Percentiles rank a stretch among this genome's conserved stretches.
Evolutionary conservation across 2,329 filamentous ascomycete species (phyloP).

Genomic region (Xylariales sp.): DNA sequence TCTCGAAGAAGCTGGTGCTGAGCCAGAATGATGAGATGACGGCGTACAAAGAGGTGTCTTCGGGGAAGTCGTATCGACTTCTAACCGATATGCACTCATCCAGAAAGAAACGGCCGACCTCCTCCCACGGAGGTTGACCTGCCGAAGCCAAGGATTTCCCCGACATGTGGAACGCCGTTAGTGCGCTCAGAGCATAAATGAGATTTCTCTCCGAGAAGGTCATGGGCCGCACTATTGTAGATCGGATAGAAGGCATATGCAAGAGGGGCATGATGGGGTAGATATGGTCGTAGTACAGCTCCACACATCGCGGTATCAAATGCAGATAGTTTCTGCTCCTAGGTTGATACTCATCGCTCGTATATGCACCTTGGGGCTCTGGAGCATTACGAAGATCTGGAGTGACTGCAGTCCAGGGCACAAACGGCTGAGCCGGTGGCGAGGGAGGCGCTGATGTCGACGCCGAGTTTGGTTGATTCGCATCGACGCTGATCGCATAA

Average conservation of each 20-base stretch:
- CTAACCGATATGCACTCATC: conserved; percentile 54
- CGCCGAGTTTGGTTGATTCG: conserved; percentile 7
- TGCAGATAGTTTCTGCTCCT: conserved; percentile 36
- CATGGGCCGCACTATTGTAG: conserved; percentile 39
- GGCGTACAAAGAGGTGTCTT: conserved; percentile 48
- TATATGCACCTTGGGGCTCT: conserved; percentile 33
- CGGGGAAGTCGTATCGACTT: conserved; percentile 53
- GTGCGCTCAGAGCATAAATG: conserved; percentile 53
- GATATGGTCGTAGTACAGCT: conserved; percentile 58
- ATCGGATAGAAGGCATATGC: conserved; percentile 50
- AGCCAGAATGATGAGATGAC: conserved; percentile 61
- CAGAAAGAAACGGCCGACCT: conserved; percentile 50
- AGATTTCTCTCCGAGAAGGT: conserved; percentile 35
- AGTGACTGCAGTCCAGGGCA: conserved; percentile 24
- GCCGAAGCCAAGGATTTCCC: conserved; percentile 34
- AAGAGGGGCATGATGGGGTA: conserved; percentile 62
- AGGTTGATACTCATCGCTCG: conserved; percentile 38
- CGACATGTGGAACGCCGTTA: conserved; percentile 47
- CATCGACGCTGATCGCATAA: conserved; percentile 6
- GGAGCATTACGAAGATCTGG: conserved; percentile 23
- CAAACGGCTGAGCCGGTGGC: conserved; percentile 18
- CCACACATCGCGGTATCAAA: conserved; percentile 50
- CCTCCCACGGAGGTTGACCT: conserved; percentile 37
- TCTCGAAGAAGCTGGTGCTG: conserved; percentile 56
- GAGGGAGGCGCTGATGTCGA: conserved; percentile 12